Evolutionary conservation across 2,329 filamentous ascomycete genomes (phyloP).

Genomic region (Fusarium sublunatum): DNA sequence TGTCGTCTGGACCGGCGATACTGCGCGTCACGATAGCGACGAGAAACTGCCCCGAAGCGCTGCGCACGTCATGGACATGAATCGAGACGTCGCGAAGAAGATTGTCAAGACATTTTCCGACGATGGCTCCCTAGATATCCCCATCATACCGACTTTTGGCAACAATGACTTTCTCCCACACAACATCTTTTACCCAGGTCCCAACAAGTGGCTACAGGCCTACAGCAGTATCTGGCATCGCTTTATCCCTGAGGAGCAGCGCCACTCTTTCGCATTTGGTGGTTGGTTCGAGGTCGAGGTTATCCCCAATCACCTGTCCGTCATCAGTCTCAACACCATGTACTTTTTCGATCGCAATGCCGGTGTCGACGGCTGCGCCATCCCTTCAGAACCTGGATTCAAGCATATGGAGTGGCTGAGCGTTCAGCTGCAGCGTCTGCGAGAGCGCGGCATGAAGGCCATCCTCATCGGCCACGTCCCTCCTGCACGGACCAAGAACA

Average conservation of each 20-base stretch:
- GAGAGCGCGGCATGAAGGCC: conserved; percentile 88
- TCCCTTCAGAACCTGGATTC: conserved; percentile 85
- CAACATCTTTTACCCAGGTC: conserved; percentile 88
- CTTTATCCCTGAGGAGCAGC: conserved; percentile 93
- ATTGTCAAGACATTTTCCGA: conserved; percentile 79
- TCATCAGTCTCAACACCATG: conserved; percentile 95
- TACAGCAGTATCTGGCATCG: conserved; percentile 83
- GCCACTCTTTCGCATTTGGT: conserved; percentile 89
- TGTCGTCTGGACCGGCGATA: conserved; percentile 93
- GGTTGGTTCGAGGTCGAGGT: conserved; percentile 97
- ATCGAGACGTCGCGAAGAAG: conserved; percentile 78
- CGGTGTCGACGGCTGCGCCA: conserved; percentile 88
- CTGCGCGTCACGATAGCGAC: conserved; percentile 89
- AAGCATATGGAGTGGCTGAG: conserved; percentile 97
- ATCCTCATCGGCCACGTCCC: conserved; percentile 96
- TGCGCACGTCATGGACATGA: conserved; percentile 80
- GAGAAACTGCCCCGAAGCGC: conserved; percentile 80
- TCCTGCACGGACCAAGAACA: conserved; percentile 85
- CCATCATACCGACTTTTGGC: conserved; percentile 89
- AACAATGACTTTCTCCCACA: conserved; percentile 99
- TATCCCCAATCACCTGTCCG: conserved; percentile 83
- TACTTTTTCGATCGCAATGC: conserved; percentile 96
- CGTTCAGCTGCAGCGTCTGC: conserved; percentile 85
- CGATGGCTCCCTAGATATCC: conserved; percentile 71
- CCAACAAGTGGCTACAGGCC: conserved; percentile 84